Evolutionary conservation across 139 green algal species (phyloP).

Genomic region (Dunaliella primolecta): DNA sequence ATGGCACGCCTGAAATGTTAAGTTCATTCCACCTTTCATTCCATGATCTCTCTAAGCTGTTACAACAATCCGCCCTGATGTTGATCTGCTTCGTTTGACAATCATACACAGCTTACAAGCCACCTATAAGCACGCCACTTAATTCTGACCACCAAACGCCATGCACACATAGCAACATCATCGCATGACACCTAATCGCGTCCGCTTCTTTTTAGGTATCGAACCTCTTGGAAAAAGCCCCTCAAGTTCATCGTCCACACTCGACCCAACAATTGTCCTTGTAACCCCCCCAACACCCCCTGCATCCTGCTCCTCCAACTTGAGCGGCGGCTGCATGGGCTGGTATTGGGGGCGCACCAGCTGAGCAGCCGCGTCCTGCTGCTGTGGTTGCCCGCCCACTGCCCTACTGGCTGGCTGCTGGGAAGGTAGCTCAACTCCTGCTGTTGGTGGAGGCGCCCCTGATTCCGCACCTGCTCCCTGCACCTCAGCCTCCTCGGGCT

Average conservation of each 20-base stretch:
- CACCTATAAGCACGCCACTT: too few relatives aligned
- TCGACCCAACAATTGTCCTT: background rate
- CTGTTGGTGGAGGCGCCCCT: background rate
- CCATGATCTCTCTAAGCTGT: too few relatives aligned
- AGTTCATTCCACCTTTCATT: too few relatives aligned
- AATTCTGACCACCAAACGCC: too few relatives aligned
- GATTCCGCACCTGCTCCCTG: background rate
- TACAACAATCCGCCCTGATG: too few relatives aligned
- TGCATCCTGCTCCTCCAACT: background rate
- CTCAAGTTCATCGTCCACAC: background rate
- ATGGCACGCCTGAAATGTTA: too few relatives aligned
- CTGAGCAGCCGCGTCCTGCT: background rate
- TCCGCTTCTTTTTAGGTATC: background rate
- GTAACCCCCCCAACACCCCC: too few relatives aligned
- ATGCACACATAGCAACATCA: too few relatives aligned
- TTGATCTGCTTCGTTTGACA: too few relatives aligned
- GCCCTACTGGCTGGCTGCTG: background rate
- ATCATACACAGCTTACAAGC: too few relatives aligned
- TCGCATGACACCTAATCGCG: background rate
- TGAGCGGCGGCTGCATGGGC: background rate
- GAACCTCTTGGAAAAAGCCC: background rate
- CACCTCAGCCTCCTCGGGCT: background rate
- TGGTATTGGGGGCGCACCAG: background rate
- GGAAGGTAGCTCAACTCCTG: background rate
- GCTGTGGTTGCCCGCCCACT: background rate